Conservation (phyloP, 2,329 filamentous ascomycete genomes). For the Stemphylium beticola region DNA sequence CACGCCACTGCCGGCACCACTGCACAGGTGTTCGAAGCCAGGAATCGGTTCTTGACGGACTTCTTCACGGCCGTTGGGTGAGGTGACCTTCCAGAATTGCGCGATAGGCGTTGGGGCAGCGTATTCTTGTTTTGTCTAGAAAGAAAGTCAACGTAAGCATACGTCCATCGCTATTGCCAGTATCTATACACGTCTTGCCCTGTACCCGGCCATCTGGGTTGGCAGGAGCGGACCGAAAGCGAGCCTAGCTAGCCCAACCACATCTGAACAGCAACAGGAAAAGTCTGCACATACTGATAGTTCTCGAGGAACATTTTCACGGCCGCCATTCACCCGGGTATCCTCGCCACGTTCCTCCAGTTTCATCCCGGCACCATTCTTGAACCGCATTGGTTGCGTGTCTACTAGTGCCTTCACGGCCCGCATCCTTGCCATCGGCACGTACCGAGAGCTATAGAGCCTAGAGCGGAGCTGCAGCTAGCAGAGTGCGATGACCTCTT, state of each 20-base stretch:
- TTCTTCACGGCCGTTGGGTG: constrained; percentile 29
- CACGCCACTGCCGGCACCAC: constrained; percentile 10
- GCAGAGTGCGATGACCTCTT: neutral
- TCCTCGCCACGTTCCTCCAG: constrained; percentile 3
- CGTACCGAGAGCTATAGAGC: neutral
- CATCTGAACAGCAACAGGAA: constrained; percentile 8
- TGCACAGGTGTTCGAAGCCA: constrained; percentile 37
- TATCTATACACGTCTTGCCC: neutral
- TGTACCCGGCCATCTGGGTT: constrained; percentile 7
- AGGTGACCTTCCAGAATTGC: constrained; percentile 20
- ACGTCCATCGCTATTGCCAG: constrained; percentile 1
- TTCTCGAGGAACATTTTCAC: neutral
- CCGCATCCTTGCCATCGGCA: constrained; percentile 14
- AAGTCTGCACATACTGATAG: constrained; percentile 5
- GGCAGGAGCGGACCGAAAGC: constrained; percentile 13
- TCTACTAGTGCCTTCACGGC: neutral
- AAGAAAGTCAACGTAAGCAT: neutral
- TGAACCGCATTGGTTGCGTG: neutral
- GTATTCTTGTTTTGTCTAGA: constrained; percentile 4
- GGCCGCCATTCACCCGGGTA: constrained; percentile 1
- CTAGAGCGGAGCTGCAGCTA: constrained; percentile 8
- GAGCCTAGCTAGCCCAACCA: constrained; percentile 25
- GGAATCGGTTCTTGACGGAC: constrained; percentile 28
- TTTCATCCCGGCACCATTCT: neutral
- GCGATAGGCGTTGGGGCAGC: constrained; percentile 30